Conservation (phyloP, 1,284 basidiomycete species). For the Cronartium quercuum region DNA sequence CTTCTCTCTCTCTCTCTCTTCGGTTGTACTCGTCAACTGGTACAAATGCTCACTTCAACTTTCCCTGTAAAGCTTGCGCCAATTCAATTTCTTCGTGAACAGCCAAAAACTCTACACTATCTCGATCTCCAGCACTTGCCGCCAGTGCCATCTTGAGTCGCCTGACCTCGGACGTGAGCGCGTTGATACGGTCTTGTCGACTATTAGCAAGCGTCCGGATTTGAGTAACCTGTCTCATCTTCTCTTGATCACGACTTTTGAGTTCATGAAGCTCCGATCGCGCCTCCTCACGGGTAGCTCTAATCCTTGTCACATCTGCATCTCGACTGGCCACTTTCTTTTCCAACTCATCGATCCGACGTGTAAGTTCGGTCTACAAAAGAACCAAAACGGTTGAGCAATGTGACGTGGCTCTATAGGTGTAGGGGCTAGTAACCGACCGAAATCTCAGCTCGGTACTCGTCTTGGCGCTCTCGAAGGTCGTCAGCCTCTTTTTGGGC, state of each 20-base stretch:
- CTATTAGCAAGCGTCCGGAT: conserved; percentile 65
- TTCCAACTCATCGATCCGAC: conserved; percentile 40
- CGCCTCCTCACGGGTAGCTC: conserved; percentile 72
- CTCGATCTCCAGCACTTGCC: conserved; percentile 64
- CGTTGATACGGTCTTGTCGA: conserved; percentile 68
- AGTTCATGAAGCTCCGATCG: conserved; percentile 66
- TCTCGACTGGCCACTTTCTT: conserved; percentile 54
- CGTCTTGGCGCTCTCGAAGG: conserved; percentile 43
- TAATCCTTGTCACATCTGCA: conserved; percentile 65
- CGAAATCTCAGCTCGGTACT: conserved; percentile 40
- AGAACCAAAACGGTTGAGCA: neutral
- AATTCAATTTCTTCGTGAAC: conserved; percentile 59
- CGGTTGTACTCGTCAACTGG: too few relatives aligned
- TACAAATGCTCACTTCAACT: conserved; percentile 58
- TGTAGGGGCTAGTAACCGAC: conserved; percentile 32
- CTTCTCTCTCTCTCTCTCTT: too few relatives aligned
- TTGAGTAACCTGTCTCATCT: conserved; percentile 63
- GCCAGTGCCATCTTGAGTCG: conserved; percentile 71
- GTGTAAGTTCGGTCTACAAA: conserved; percentile 24
- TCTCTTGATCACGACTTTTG: conserved; percentile 62
- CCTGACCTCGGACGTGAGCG: conserved; percentile 67
- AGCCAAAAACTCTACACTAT: conserved; percentile 64
- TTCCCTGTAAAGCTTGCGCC: conserved; percentile 59
- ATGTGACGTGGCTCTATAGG: neutral
- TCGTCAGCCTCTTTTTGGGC: conserved; percentile 42